phyloP scores from a whole-genome alignment of 2,329 filamentous ascomycete species.

The Ophiobolus disseminans region DNA sequence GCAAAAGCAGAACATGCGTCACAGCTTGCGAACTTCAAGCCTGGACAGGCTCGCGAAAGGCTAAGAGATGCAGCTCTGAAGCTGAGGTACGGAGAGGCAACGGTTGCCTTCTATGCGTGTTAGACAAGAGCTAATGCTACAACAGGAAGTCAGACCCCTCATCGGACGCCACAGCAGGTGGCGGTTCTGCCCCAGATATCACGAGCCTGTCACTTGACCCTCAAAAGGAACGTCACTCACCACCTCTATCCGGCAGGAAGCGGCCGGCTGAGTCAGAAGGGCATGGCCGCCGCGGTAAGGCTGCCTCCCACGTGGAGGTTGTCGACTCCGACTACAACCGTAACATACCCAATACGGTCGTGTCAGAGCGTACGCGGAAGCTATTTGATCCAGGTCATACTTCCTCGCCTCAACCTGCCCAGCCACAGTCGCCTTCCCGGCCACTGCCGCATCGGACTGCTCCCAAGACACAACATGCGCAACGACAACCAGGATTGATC shows the following conservation, averaged over 20 bases:
- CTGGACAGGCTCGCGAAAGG: constrained; percentile 28
- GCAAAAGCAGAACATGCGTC: constrained; percentile 35
- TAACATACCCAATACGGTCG: constrained; percentile 23
- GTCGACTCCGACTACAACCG: constrained; percentile 37
- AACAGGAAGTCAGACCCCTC: constrained; percentile 30
- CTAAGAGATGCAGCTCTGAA: constrained; percentile 31
- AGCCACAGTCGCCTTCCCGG: constrained; percentile 19
- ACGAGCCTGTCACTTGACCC: constrained; percentile 35
- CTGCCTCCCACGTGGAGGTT: constrained; percentile 26
- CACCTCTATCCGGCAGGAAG: constrained; percentile 36
- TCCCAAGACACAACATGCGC: constrained; percentile 14
- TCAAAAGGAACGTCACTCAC: constrained; percentile 25
- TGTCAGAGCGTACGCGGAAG: constrained; percentile 25
- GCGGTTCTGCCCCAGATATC: constrained; percentile 40
- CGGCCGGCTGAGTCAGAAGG: constrained; percentile 38
- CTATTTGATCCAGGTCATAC: constrained; percentile 30
- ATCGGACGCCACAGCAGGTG: constrained; percentile 35
- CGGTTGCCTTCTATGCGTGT: background rate
- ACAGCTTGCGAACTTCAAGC: constrained; percentile 25
- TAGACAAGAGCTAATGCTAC: constrained; percentile 8
- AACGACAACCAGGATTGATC: constrained; percentile 44
- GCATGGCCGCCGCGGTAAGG: constrained; percentile 33
- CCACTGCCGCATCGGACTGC: constrained; percentile 18
- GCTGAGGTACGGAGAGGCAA: constrained; percentile 17
- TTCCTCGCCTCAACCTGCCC: constrained; percentile 22